Evolutionary conservation across 176 grass and related monocot genomes (phyloP), one percentile per base, ranked within the genome.

Genomic region (Eremochloa ophiuroides): DNA sequence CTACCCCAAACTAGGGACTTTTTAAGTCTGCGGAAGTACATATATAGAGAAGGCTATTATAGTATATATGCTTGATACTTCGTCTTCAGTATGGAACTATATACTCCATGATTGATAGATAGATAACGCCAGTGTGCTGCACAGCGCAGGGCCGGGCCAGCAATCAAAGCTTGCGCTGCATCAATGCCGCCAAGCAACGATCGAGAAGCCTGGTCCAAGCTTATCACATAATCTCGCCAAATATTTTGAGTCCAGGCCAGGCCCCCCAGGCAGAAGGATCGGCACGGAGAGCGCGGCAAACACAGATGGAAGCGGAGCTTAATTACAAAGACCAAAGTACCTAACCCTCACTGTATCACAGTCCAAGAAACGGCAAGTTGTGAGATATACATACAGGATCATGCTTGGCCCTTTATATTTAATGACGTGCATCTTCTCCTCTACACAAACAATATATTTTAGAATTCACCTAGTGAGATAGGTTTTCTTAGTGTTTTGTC

Each of bases 281-380:
- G 3, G 1, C 60, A 37, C 44, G 44, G 43, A 44, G 26, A 58
- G 60, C 79, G 31, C 20, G 51, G 81, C 73, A 55, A 64, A 69
- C 61, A 47, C 20, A 59, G 55, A 85, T n/a, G 77, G 27, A 40
- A 71, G 28, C 82, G 27, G 50, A 69, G 75, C 10, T 88, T 73
- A 68, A n/a, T n/a, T n/a, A n/a, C 44, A 40, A 53, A 31, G 48
- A 75, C 22, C 22, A 11, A n/a, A 59, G 10, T 41, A 41, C 7
- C 73, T 50, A 64, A 60, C 13, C 18, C 16, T n/a, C 14, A 75
- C 71, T 81, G 77, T 84, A 62, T 77, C 53, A 16, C 6, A 20
- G 77, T 61, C 41, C 27, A 77, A 53, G 31, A 64, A 29, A 60
- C 15, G 29, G 12, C 85, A 61, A 75, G 30, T 23, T n/a, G 68